phyloP scores from a whole-genome alignment of 2,329 filamentous ascomycete species.

The Ophiobolus disseminans region DNA sequence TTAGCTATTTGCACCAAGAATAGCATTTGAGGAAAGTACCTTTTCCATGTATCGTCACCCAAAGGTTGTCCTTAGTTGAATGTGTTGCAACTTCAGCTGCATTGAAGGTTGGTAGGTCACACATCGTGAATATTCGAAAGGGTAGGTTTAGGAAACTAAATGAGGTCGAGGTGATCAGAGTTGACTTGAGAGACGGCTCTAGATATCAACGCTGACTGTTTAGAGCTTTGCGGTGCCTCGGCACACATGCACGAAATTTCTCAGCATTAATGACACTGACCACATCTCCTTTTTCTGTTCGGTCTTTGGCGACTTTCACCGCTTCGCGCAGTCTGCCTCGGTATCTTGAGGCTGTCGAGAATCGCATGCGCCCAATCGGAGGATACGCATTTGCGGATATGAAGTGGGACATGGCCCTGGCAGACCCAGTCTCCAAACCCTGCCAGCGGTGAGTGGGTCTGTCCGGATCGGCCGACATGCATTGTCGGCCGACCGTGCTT shows the following conservation, averaged over 20 bases:
- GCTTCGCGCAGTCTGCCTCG: neutral
- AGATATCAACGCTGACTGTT: neutral
- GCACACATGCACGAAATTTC: neutral
- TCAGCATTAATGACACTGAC: neutral
- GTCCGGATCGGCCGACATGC: neutral
- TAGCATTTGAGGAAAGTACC: no score
- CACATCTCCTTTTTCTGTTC: neutral
- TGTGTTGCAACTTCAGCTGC: constrained; percentile 59
- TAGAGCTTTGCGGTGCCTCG: neutral
- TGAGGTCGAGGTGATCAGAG: constrained; percentile 8
- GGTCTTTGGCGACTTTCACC: neutral
- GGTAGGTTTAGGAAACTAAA: neutral
- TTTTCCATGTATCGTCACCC: constrained; percentile 61
- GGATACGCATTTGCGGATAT: neutral
- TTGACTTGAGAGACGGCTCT: constrained; percentile 3
- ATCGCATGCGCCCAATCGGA: neutral
- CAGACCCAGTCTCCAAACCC: neutral
- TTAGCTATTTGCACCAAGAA: neutral
- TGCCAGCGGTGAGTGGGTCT: no score
- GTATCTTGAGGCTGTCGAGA: neutral
- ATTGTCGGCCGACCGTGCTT: neutral
- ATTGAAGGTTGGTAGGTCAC: constrained; percentile 20
- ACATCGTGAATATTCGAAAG: constrained; percentile 12
- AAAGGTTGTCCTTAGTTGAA: constrained; percentile 57
- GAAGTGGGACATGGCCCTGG: neutral